Evolutionary conservation across 345 rosid species (phyloP), one percentile per base, ranked within the genome.

Genomic region (Eutrema japonicum): DNA sequence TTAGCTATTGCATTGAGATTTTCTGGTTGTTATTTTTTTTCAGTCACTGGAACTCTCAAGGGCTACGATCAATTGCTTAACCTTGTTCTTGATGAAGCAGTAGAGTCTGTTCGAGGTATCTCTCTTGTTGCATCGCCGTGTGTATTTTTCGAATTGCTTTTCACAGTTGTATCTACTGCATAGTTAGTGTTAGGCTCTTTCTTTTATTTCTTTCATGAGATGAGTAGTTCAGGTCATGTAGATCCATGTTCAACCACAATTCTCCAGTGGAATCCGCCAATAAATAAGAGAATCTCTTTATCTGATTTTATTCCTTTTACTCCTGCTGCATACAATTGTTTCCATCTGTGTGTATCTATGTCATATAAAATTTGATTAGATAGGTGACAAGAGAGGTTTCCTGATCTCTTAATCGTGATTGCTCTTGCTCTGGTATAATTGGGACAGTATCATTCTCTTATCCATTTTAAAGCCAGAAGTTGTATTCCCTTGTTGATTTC

Each of bases 31-130:
- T 22, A 22, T 22, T 42, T 0, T n/a, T 43, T 68, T 78, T 18
- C 85, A 94, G 98, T 94, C 48, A 91, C 96, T 3, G 99, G 99
- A 63, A 95, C 93, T 63, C 71, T 95, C 11, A 95, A 95, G 75
- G 99, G 99, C 3, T 95, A 95, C 54, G 99, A 95, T 74, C 99
- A 92, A 52, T 78, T 95, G 61, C 87, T 95, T 9, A 95, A 95
- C 72, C 98, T 95, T 80, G 99, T 95, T 65, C 83, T 95, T 66
- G 98, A 92, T 77, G 98, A 84, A 77, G 90, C 99, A 4, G 82
- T 90, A 0, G 99, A 95, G 66, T 95, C 78, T 67, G 80, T 90
- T 16, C 81, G 98, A 87, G 99, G 98, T 95, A 88, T 76, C 73
- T 50, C 18, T 14, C 42, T 14, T 22, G 26, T 1, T 22, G 2